Percentiles rank a stretch among this genome's conserved stretches.
Conservation (phyloP, 1,139 yeast genomes). For the Dujonia santamariae region DNA sequence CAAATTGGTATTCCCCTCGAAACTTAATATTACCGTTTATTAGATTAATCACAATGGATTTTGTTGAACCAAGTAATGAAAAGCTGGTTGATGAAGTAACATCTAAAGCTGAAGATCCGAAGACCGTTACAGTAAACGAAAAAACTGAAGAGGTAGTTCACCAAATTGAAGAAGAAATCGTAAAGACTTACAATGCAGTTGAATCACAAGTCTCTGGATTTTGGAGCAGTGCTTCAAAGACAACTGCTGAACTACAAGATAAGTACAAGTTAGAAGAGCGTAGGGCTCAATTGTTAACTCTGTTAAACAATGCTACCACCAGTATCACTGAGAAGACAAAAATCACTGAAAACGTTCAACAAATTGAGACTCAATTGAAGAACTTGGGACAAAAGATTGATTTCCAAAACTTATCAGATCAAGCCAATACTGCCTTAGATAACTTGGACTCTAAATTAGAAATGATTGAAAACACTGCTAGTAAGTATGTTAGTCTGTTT, state of each 20-base stretch:
- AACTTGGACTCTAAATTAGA: conserved; percentile 67
- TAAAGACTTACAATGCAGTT: conserved; percentile 45
- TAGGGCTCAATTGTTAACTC: conserved; percentile 33
- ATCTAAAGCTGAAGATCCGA: conserved; percentile 16
- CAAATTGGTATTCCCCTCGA: no score
- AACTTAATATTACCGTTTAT: no score
- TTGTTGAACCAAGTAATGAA: conserved; percentile 25
- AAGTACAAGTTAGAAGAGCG: conserved; percentile 41
- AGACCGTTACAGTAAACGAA: conserved; percentile 15
- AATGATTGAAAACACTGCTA: conserved; percentile 61
- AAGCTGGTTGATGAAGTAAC: no score
- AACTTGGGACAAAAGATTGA: conserved; percentile 13
- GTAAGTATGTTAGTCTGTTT: conserved; percentile 53
- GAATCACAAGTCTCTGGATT: conserved; percentile 40
- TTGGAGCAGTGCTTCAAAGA: conserved; percentile 35
- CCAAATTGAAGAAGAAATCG: conserved; percentile 52
- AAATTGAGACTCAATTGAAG: conserved; percentile 33
- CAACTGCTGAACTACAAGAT: conserved; percentile 31
- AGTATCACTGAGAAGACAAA: conserved; percentile 24
- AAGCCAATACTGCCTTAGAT: conserved; percentile 61
- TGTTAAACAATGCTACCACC: conserved; percentile 30
- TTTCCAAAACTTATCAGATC: conserved; percentile 13
- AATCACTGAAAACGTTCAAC: conserved; percentile 24
- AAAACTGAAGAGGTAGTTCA: conserved; percentile 49
- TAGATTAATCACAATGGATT: conserved; percentile 28